Base-by-base conservation (phyloP, 129 eudicot species). In the Calendula officinalis region DNA sequence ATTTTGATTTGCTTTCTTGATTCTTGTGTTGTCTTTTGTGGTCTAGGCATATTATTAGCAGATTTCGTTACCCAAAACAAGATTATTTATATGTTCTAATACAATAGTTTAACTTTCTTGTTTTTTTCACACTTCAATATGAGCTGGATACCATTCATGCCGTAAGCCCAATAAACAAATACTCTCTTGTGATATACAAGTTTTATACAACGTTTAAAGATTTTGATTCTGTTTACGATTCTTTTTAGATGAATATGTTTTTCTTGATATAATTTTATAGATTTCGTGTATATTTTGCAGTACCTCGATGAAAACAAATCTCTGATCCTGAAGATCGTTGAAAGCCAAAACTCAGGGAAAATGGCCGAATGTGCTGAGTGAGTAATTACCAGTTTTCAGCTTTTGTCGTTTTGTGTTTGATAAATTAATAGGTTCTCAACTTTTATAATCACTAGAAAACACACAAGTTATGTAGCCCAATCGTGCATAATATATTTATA, bases 291-390 rank as follows among this genome's bases (percentile, higher is more conserved):
- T 62, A 8, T 58, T 22, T 8, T 67, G 83, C 82, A 92, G 98
- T 92, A 83, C 78, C 81, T 92, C 55, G 99, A 92, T 83, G 99
- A 92, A 78, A 92, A 92, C 86, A 92, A 92, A 77, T 83, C 99
- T 37, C 79, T 92, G 75, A 92, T 92, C 50, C 83, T 92, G 67
- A 92, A 84, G 89, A 94, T 94, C 73, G 96, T 94, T 60, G 99
- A 94, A 78, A 88, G 95, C 78, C 99, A 94, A 67, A 94, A 88
- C 79, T 83, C 92, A 0, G 99, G 99, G 68, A 94, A 86, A 65
- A 76, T 94, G 70, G 88, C 83, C n/a, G 99, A 94, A 59, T 94
- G 99, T 77, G 99, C 99, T 6, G 99, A 92, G 98, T 91, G 78
- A 87, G 96, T 62, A 30, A 16, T 46, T 13, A 8, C 5, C 56